Base-by-base conservation (phyloP, 2,329 filamentous ascomycete species). In the Cyanodermella asteris region DNA sequence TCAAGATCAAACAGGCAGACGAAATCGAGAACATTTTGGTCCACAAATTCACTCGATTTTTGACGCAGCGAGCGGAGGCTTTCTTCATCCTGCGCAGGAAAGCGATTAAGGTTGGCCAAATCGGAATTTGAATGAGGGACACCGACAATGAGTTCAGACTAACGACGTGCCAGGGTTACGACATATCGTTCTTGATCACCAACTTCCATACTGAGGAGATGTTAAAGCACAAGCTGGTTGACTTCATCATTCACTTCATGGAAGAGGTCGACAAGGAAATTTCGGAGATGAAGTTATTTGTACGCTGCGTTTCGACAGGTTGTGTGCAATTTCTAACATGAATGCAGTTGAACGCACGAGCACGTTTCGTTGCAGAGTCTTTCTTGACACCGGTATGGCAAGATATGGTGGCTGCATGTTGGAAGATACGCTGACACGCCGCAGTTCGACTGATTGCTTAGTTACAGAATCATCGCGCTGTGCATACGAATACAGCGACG, bases 231-330 rank as follows among this genome's bases (percentile, higher is more conserved):
- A 94, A 97, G 59, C 62, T 97, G 38, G 90, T 97, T 17, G 87
- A 97, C 49, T 97, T 97, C 44, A 91, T 97, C 38, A 93, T 97
- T 36, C 73, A 94, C 44, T 97, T 97, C 44, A 94, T 97, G 84
- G 84, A 97, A 51, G 87, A 97, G 49, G 90, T 97, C 4, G 90
- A 97, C 51, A 97, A 97, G 61, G 87, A 97, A 52, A 97, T 97
- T 31, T 94, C 87, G 3, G 90, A 97, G 56, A 94, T 97, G 87
- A 97, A 97, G 64, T 73, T 97, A 42, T 97, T 97, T 52, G 84
- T 93, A 64, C 38, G 78, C 2, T 26, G 26, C 31, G 36, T 8
- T 11, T n/a, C 21, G n/a, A n/a, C 28, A 18, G 24, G 24, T 18
- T 7, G 15, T 30, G 13, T 29, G 27, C 28, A 14, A 10, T 39